Conservation (phyloP, 2,329 filamentous ascomycete genomes). For the Septoria petroselini region DNA sequence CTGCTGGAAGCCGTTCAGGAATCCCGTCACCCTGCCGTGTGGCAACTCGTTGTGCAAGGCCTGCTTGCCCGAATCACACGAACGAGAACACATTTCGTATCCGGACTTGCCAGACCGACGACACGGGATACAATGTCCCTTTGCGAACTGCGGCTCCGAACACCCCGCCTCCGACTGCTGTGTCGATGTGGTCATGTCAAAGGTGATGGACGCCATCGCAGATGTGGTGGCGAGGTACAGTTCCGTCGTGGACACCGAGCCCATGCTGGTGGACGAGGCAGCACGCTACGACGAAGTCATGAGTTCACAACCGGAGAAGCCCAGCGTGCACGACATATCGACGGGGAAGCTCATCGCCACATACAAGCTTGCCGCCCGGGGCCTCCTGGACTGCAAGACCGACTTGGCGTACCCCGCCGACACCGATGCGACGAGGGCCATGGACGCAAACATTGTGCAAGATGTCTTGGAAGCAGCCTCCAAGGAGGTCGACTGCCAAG, state of each 20-base stretch:
- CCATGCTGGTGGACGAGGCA: conserved; percentile 45
- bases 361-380: conserved; percentile 62
- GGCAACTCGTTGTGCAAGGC: conserved; percentile 71
- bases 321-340: conserved; percentile 44
- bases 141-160: conserved; percentile 62
- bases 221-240: conserved; percentile 49
- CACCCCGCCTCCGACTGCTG: conserved; percentile 76
- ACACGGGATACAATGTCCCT: conserved; percentile 72
- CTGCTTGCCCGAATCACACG: conserved; percentile 67
- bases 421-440: conserved; percentile 34
- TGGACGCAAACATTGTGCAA: conserved; percentile 54
- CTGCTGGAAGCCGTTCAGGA: conserved; percentile 66
- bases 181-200: conserved; percentile 71
- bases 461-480: conserved; percentile 61
- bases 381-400: conserved; percentile 54
- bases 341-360: conserved; percentile 64
- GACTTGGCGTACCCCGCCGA: conserved; percentile 37
- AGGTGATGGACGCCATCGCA: conserved; percentile 62
- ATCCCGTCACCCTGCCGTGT: conserved; percentile 76
- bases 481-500: conserved; percentile 78
- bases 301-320: conserved; percentile 38
- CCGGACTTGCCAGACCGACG: conserved; percentile 65
- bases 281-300: conserved; percentile 38
- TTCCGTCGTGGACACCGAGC: conserved; percentile 35
- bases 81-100: conserved; percentile 71